Percentiles rank a stretch among this genome's conserved stretches.
phyloP scores from a whole-genome alignment of 2,329 filamentous ascomycete genomes.

The Alternaria gansuensis region DNA sequence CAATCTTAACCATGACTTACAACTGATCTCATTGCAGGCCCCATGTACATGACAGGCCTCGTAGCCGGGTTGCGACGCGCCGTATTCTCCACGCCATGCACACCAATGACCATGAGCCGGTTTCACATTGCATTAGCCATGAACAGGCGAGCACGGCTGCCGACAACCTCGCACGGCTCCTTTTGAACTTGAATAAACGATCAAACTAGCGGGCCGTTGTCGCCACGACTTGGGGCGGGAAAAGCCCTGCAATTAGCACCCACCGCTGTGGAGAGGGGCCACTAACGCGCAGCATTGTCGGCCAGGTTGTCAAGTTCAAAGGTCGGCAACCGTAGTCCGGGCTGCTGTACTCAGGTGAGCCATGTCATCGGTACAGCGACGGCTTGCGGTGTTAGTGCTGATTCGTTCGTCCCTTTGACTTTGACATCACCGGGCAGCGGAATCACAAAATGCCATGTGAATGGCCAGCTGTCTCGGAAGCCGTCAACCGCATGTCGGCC shows the following conservation, averaged over 20 bases:
- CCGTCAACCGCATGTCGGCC: conserved; percentile 14
- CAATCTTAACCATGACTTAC: conserved; percentile 12
- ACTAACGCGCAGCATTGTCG: conserved; percentile 18
- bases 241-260: conserved; percentile 30
- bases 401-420: neutral
- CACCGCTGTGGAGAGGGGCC: conserved; percentile 16
- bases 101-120: conserved; percentile 10
- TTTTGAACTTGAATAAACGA: conserved; percentile 22
- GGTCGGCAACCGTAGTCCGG: conserved; percentile 15
- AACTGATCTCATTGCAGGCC: neutral
- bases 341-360: conserved; percentile 16
- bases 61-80: conserved; percentile 2
- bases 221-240: conserved; percentile 32
- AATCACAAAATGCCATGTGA: conserved; percentile 16
- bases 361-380: conserved; percentile 24
- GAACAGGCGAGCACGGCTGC: conserved; percentile 23
- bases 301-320: conserved; percentile 17
- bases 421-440: conserved; percentile 22
- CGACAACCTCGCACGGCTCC: conserved; percentile 24
- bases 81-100: conserved; percentile 15
- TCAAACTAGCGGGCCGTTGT: conserved; percentile 38
- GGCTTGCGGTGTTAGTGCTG: conserved; percentile 6
- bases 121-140: conserved; percentile 22
- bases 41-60: conserved; percentile 1
- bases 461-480: conserved; percentile 18